Conservation (phyloP, 2,329 filamentous ascomycete species). For the Xylariales sp. region DNA sequence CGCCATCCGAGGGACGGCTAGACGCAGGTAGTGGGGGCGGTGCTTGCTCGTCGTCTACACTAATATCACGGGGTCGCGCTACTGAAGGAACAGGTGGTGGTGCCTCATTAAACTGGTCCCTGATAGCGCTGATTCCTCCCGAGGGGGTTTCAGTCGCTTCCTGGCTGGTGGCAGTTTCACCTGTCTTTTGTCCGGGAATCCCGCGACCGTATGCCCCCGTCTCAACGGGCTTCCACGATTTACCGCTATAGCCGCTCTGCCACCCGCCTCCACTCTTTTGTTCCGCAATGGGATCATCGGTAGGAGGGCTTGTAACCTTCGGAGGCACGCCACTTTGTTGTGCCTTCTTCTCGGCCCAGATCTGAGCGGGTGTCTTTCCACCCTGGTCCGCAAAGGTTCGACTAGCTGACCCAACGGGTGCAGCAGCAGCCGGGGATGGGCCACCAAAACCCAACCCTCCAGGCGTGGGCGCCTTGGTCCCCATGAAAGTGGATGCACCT, state of each 20-base stretch:
- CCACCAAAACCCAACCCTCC: conserved; percentile 72
- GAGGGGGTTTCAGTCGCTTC: conserved; percentile 66
- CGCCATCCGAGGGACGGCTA: conserved; percentile 62
- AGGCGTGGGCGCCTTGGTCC: conserved; percentile 89
- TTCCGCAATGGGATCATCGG: conserved; percentile 66
- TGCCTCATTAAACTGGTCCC: conserved; percentile 85
- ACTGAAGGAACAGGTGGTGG: conserved; percentile 69
- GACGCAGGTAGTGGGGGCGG: conserved; percentile 72
- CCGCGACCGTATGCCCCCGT: conserved; percentile 77
- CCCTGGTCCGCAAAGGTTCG: conserved; percentile 94
- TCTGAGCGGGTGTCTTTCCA: conserved; percentile 94
- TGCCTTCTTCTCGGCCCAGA: conserved; percentile 98
- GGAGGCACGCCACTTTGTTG: conserved; percentile 71
- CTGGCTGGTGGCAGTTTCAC: conserved; percentile 58
- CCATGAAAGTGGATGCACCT: conserved; percentile 76
- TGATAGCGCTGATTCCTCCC: conserved; percentile 77
- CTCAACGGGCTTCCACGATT: conserved; percentile 88
- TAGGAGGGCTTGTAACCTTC: conserved; percentile 56
- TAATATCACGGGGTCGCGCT: conserved; percentile 35
- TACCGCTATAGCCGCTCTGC: conserved; percentile 92
- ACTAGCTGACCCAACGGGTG: conserved; percentile 81
- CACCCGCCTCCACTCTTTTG: conserved; percentile 79
- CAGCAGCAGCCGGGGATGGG: conserved; percentile 67
- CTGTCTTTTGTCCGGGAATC: conserved; percentile 71
- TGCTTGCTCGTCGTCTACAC: conserved; percentile 59